These are phyloP conservation scores for Coemansia umbellata DNA, from an alignment of 192 early-diverging fungal genomes.

Conservation along the genomic window DNA sequence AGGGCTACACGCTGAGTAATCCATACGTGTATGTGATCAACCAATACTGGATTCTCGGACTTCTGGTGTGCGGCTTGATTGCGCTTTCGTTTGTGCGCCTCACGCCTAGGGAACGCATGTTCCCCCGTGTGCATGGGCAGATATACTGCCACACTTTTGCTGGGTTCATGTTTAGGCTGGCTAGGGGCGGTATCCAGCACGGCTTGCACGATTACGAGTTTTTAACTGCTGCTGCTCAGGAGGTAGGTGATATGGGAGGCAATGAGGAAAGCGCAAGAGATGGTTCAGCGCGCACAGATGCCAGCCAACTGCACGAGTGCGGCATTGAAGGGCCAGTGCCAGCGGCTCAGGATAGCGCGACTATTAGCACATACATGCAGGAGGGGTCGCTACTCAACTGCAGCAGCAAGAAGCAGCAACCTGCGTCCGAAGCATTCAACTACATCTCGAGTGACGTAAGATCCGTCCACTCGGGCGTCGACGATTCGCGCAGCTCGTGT, in stretches of 20 bases:
- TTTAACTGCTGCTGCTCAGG: conserved; percentile 10
- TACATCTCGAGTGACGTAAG: conserved; percentile 21
- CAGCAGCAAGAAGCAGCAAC: conserved; percentile 12
- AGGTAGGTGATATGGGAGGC: not conserved
- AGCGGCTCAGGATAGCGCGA: conserved; percentile 2
- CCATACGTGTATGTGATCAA: conserved; percentile 57
- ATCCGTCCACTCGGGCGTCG: conserved; percentile 9
- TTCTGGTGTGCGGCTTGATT: conserved; percentile 58
- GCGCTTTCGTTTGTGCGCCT: conserved; percentile 58
- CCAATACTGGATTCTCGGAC: conserved; percentile 67
- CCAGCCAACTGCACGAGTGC: not conserved
- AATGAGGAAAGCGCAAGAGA: not conserved
- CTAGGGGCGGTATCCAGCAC: conserved; percentile 36
- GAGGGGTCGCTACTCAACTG: not conserved
- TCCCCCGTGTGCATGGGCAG: conserved; percentile 62
- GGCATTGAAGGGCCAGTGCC: not conserved
- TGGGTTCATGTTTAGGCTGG: conserved; percentile 52
- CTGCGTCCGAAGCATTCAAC: conserved; percentile 37
- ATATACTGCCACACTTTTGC: conserved; percentile 54
- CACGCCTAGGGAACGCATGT: conserved; percentile 60
- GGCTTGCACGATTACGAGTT: conserved; percentile 48
- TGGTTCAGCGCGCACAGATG: not conserved
- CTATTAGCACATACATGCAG: conserved; percentile 7
- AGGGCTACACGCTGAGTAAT: conserved; percentile 50
- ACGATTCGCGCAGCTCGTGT: conserved; percentile 14